A percentile compares a stretch with the other conserved stretches of the same genome.
phyloP scores from a whole-genome alignment of 1,139 yeast genomes.

The Yamadazyma songkhlaensis region DNA sequence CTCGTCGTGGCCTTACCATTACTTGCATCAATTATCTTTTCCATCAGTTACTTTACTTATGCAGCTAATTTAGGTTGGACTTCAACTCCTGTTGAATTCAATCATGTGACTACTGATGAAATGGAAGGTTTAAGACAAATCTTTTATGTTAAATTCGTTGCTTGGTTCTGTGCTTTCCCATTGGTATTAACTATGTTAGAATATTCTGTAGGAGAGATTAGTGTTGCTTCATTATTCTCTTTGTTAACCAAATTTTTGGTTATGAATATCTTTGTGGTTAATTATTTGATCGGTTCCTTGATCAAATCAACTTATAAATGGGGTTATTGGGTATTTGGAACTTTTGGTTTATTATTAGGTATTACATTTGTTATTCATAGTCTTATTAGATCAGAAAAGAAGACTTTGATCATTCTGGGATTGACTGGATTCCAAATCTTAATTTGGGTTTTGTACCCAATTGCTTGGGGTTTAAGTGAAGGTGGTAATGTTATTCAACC shows the following conservation, averaged over 20 bases:
- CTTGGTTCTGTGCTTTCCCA: constrained; percentile 67
- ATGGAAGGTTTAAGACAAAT: constrained; percentile 54
- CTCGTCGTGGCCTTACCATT: constrained; percentile 29
- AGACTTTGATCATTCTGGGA: constrained; percentile 19
- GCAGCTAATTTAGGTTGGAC: constrained; percentile 72
- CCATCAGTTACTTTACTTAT: constrained; percentile 56
- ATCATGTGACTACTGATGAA: constrained; percentile 41
- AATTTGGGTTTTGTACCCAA: constrained; percentile 51
- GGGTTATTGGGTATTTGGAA: constrained; percentile 55
- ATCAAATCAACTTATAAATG: constrained; percentile 60
- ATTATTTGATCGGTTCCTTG: constrained; percentile 52
- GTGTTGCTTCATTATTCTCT: constrained; percentile 19
- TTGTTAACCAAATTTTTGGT: constrained; percentile 35
- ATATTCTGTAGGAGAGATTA: constrained; percentile 38
- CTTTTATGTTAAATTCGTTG: constrained; percentile 63
- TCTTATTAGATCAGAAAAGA: constrained; percentile 15
- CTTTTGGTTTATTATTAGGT: constrained; percentile 37
- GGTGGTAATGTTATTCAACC: constrained; percentile 69
- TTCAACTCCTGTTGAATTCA: constrained; percentile 50
- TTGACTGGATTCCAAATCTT: constrained; percentile 30
- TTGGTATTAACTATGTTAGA: constrained; percentile 47
- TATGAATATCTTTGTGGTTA: constrained; percentile 50
- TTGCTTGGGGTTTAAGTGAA: constrained; percentile 62
- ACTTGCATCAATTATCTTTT: constrained; percentile 43
- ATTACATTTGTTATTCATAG: constrained; percentile 24